Percentiles rank a stretch among this genome's conserved stretches.
phyloP scores from a whole-genome alignment of 805 yeast genomes.

The Nakazawaea holstii region DNA sequence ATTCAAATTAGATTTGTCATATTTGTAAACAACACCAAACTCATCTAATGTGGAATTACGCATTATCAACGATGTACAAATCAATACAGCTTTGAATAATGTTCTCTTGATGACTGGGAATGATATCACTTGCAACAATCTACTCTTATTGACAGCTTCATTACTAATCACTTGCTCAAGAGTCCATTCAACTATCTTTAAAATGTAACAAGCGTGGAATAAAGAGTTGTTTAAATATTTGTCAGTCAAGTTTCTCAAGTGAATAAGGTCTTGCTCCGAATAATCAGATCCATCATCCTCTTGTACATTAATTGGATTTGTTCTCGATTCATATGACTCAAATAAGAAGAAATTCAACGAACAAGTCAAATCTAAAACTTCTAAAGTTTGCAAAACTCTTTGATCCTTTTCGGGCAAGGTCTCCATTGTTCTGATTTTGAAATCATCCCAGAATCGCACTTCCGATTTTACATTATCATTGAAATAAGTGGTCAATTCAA shows the following conservation, averaged over 20 bases:
- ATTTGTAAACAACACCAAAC: slow-evolving; percentile 2
- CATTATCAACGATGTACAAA: neutral
- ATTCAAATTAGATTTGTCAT: neutral
- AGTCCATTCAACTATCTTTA: slow-evolving; percentile 3
- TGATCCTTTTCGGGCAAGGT: slow-evolving; percentile 1
- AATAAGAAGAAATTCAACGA: slow-evolving; percentile 5
- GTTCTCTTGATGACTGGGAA: slow-evolving; percentile 2
- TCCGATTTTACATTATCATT: neutral
- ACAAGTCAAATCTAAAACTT: slow-evolving; percentile 3
- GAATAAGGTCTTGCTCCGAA: neutral
- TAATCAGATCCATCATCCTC: neutral
- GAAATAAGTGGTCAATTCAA: neutral
- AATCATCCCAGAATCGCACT: slow-evolving; percentile 6
- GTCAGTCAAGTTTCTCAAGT: slow-evolving; percentile 1
- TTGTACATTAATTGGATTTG: neutral
- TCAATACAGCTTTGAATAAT: slow-evolving; percentile 1
- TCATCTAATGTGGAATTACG: slow-evolving; percentile 2
- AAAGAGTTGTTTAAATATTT: slow-evolving; percentile 5
- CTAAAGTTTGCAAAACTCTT: slow-evolving; percentile 4
- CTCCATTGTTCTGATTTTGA: neutral
- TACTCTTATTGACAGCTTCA: slow-evolving; percentile 7
- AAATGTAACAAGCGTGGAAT: slow-evolving; percentile 3
- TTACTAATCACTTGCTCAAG: slow-evolving; percentile 1
- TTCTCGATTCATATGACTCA: neutral
- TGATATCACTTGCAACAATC: slow-evolving; percentile 1